Conservation (phyloP, 345 rosid species). For the Citrus unshiu region DNA sequence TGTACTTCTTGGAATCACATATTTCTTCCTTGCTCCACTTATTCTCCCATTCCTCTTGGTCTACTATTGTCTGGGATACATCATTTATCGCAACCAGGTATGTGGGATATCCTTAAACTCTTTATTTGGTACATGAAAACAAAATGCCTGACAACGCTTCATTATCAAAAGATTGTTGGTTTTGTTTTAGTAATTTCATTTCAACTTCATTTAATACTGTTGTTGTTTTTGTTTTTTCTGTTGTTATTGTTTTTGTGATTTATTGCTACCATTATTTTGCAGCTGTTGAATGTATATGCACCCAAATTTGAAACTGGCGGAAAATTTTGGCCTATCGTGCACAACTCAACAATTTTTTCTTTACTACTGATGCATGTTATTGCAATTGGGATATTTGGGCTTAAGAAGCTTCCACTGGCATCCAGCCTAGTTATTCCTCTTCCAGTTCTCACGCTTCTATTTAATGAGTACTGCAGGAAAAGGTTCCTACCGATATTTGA, state of each 20-base stretch:
- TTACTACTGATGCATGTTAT: slow-evolving; percentile 82
- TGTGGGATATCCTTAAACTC: slow-evolving; percentile 2
- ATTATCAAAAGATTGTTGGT: neutral
- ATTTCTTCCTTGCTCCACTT: slow-evolving; percentile 84
- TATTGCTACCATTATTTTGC: slow-evolving; percentile 17
- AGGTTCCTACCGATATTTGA: slow-evolving; percentile 64
- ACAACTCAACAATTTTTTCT: slow-evolving; percentile 64
- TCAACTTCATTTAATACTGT: neutral
- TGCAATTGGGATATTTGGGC: slow-evolving; percentile 81
- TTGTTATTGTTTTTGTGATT: neutral
- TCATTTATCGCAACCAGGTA: slow-evolving; percentile 92
- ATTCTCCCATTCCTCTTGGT: slow-evolving; percentile 86
- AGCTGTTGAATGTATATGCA: slow-evolving; percentile 77
- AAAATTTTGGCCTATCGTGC: slow-evolving; percentile 81
- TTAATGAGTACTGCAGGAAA: slow-evolving; percentile 71
- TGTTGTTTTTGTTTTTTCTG: neutral
- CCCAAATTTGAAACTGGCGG: slow-evolving; percentile 78
- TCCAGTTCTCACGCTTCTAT: slow-evolving; percentile 72
- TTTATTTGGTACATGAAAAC: neutral
- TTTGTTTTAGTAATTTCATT: neutral
- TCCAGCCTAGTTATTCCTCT: slow-evolving; percentile 72
- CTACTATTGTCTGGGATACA: slow-evolving; percentile 79
- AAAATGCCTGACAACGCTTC: neutral
- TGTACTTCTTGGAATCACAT: slow-evolving; percentile 80
- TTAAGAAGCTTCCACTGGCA: slow-evolving; percentile 73